Evolutionary conservation across 1,139 yeast genomes (phyloP), one percentile per base, ranked within the genome.

Genomic region (Debaryomycetaceae sp.): DNA sequence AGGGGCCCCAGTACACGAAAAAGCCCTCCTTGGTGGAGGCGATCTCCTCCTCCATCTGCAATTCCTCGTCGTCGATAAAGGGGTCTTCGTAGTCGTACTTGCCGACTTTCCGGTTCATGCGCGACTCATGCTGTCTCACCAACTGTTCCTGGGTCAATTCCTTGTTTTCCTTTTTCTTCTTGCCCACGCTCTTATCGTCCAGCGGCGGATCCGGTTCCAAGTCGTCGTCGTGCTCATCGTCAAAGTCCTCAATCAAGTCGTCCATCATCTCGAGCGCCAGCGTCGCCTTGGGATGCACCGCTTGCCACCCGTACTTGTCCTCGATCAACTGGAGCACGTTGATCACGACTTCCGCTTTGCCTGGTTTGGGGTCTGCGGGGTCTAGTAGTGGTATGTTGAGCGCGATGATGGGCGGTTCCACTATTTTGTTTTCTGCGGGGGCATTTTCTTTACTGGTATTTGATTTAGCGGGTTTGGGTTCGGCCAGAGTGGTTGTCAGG

Each of bases 1-100:
- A 61, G 4, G 95, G 94, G 1, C 99, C 99, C 63, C 87, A 83
- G 51, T 78, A 92, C 1, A 92, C 96, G 45, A 90, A 92, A 51
- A 90, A 92, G 3, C 98, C 98, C 46, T 90, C 97, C 40, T 82
- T 81, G 0, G 95, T 86, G 2, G 92, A 75, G 3, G 92, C 90
- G 7, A 94, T 77, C 41, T 82, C 92, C 49, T 87, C 96, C 51
- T 90, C 97, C 82, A 92, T 82, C 37, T 76, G 72, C 44, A 86
- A 62, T 53, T 90, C 99, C 16, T 82, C 73, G 51, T 92, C 98
- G 55, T 92, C 99, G 36, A 92, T 90, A 47, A 92, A 92, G 2
- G 98, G 98, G 54, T 92, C 99, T 37, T 82, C 78, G 31, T 73
- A 65, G 49, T 92, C 98, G 51, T 92, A 92, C 47, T 85, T 86